phyloP scores from a whole-genome alignment of 2,329 filamentous ascomycete species.

The Pseudogymnoascus verrucosus region DNA sequence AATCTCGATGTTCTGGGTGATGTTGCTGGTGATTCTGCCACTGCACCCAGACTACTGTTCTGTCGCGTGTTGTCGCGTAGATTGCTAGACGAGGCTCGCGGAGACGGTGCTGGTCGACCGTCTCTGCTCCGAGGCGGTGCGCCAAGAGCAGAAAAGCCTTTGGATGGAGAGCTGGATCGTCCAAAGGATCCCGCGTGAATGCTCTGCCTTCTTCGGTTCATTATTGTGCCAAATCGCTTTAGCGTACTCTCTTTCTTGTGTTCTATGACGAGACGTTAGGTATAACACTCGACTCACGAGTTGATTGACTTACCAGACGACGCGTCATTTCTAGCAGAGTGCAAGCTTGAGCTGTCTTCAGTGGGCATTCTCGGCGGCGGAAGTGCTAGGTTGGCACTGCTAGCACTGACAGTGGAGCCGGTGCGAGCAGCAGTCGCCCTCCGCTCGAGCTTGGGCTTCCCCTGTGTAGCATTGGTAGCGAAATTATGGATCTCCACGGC shows the following conservation, averaged over 20 bases:
- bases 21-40: constrained; percentile 47
- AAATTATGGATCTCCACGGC: constrained; percentile 79
- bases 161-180: constrained; percentile 46
- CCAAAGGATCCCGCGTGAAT: constrained; percentile 52
- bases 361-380: constrained; percentile 17
- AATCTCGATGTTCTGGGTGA: constrained; percentile 23
- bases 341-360: constrained; percentile 23
- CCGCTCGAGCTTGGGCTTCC: constrained; percentile 28
- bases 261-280: constrained; percentile 32
- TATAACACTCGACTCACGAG: constrained; percentile 15
- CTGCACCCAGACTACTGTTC: constrained; percentile 44
- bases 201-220: constrained; percentile 58
- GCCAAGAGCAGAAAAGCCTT: constrained; percentile 46
- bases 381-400: constrained; percentile 18
- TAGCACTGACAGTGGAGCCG: constrained; percentile 12
- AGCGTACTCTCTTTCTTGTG: constrained; percentile 47
- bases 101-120: constrained; percentile 40
- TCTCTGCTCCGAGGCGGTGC: constrained; percentile 57
- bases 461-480: constrained; percentile 33
- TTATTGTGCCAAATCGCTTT: constrained; percentile 58
- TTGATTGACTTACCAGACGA: constrained; percentile 23
- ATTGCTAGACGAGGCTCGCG: constrained; percentile 51
- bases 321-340: constrained; percentile 15
- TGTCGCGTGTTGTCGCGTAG: constrained; percentile 39
- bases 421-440: constrained; percentile 19